Base-by-base conservation (phyloP, 345 rosid species). In the Theobroma cacao region DNA sequence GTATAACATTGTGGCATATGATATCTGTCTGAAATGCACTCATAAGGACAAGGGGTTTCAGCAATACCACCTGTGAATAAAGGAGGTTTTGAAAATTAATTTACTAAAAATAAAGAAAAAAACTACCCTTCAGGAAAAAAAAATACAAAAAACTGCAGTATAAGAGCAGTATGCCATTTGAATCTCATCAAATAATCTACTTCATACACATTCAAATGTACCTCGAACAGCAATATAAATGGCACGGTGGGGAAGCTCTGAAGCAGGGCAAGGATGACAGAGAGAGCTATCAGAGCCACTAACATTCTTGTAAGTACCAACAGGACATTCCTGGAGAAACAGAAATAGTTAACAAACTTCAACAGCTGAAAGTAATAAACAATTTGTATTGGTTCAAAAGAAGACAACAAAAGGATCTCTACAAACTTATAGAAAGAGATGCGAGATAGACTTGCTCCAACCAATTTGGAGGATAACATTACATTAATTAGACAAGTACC, bases 1-100 rank as follows among this genome's bases (percentile, higher is more conserved):
- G 99, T 96, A 83, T 92, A 92, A 82, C 99, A 96, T 74, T 87
- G 89, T 45, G 99, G 99, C 97, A 91, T 89, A 89, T 91, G 94
- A 89, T 90, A 94, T 90, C 98, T 93, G 76, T 96, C 97, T 0
- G 99, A 91, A 82, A 94, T 72, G 82, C 99, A 96, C 82, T 85
- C 79, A 82, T 88, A 94, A 24, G 99, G 98, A 87, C 99, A 96
- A 59, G 97, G 99, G 60, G 94, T 90, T 88, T 88, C 93, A 69
- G 87, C 79, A 83, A 90, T 87, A 79, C 99, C 99, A 84, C 99
- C 99, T 96, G 90, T 80, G 77, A 80, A 77, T 48, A 76, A 77
- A 52, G 11, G 15, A 59, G 34, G 62, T 30, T 8, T 24, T 40
- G 17, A 64, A 64, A 8, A 45, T 62, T 60, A 58, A 33, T 69